Base-by-base conservation (phyloP, 208 protist genomes). In the Trypanosoma theileri region DNA sequence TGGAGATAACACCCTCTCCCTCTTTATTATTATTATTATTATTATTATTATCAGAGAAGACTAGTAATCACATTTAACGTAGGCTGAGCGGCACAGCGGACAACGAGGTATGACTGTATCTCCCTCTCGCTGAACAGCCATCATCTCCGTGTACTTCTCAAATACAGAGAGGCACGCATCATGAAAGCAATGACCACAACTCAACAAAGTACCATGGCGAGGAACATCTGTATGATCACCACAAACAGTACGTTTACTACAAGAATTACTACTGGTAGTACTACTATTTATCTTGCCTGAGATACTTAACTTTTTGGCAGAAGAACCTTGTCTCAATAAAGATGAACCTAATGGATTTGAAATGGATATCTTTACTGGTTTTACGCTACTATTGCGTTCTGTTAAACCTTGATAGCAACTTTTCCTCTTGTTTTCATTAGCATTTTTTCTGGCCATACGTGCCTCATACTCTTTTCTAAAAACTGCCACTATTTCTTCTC, bases 131-230 rank as follows among this genome's bases (percentile, higher is more conserved):
- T 85, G 63, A 31, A 83, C 31, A 3, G 78, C 73, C 40, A 64
- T 65, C 73, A 78, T 81, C 54, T 87, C 80, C 13, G 82, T 80
- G 66, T 86, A 93, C 8, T 58, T 73, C 72, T 96, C 88, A 81
- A 93, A 94, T n/a, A 69, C 69, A 0, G 63, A 56, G 11, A 96
- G 76, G 68, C 91, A 96, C 16, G 74, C 53, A 16, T 77, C 71
- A 74, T 96, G 91, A 45, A 93, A 93, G 65, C 72, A 88, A 60
- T 96, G 88, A 7, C 86, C 84, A 72, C 91, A 96, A 69, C 91
- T 96, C 2, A 96, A 73, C 24, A 96, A 84, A 11, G 89, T 65
- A 21, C 84, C 85, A 31, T 65, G 61, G 4, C 82, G 70, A 44
- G 68, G 59, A 17, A 7, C 55, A 41, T 24, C 40, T 24, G 35